Evolutionary conservation across 2,329 filamentous ascomycete genomes (phyloP), one percentile per base, ranked within the genome.

Genomic region (Geosmithia putterillii): DNA sequence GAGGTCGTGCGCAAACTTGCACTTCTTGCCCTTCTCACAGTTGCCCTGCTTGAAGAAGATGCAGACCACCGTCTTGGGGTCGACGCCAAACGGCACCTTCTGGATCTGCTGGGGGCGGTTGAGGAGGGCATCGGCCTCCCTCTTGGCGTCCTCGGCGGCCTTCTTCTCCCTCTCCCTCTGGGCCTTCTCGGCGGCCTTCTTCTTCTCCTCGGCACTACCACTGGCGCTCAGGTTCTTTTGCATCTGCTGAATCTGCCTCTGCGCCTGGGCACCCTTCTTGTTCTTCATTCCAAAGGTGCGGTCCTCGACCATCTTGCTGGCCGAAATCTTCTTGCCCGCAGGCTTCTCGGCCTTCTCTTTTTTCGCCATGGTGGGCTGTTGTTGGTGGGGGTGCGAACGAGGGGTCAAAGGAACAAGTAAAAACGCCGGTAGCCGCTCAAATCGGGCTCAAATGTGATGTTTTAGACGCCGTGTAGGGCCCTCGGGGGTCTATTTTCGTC

Each of bases 231-330:
- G 75, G 55, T 88, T 83, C 40, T 81, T 75, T 52, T 81, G 69
- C 61, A 98, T 77, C 56, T 88, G 85, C 46, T 85, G 82, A 59
- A 98, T 96, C 53, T 89, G 79, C 65, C 81, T 94, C 67, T 96
- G 86, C 44, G 88, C 90, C 42, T 79, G 81, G 45, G 79, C 83
- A 53, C 92, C 92, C 74, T 95, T 98, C 73, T 98, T 98, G 61
- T 98, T 98, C 70, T 98, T 98, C 92, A 98, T 96, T 55, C 92
- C 92, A 73, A 98, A 98, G 41, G 92, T 95, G 70, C 90, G 92
- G 72, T 98, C 92, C 49, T 92, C 87, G 50, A 88, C 85, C 38
- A 71, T 57, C 67, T 87, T 87, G 53, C 67, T 55, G 46, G 68
- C 62, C 19, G 67, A 59, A 44, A 67, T 61, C 67, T 75, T 76